A percentile compares a stretch with the other conserved stretches of the same genome.
Evolutionary conservation across 805 yeast genomes (phyloP).

Genomic region (Wickerhamiella alocasiicola): DNA sequence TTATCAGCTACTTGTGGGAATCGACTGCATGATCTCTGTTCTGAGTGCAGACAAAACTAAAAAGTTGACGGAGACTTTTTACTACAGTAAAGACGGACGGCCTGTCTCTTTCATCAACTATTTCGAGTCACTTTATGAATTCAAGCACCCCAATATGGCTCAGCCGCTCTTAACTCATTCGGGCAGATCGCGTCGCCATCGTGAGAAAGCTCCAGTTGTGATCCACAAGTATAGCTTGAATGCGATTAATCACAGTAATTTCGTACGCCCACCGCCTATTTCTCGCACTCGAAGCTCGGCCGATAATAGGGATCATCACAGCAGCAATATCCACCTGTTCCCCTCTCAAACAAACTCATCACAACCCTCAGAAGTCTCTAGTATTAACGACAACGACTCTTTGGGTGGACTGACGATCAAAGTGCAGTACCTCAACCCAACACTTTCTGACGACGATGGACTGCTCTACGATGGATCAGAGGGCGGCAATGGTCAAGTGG

Average conservation of each 20-base stretch:
- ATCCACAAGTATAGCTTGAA: neutral
- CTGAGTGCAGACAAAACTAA: neutral
- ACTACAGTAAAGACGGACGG: neutral
- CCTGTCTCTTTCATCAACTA: neutral
- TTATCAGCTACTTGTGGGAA: constrained; percentile 68
- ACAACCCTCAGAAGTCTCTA: constrained; percentile 1
- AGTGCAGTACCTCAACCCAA: constrained; percentile 1
- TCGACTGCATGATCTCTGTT: constrained; percentile 10
- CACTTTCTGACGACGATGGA: no score
- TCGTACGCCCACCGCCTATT: neutral
- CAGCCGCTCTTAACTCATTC: no score
- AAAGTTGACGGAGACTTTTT: neutral
- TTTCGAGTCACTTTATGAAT: neutral
- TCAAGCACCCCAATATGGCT: neutral
- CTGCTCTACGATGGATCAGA: no score
- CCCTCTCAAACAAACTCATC: neutral
- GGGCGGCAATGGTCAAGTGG: neutral
- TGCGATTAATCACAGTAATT: neutral
- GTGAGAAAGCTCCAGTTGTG: neutral
- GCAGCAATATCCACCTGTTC: no score
- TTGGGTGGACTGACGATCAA: neutral
- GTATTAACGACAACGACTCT: neutral
- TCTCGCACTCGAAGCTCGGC: neutral
- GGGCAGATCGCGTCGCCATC: neutral
- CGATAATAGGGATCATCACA: neutral